Evolutionary conservation across 257 asterid species (phyloP).

Genomic region (Plantago elongata): DNA sequence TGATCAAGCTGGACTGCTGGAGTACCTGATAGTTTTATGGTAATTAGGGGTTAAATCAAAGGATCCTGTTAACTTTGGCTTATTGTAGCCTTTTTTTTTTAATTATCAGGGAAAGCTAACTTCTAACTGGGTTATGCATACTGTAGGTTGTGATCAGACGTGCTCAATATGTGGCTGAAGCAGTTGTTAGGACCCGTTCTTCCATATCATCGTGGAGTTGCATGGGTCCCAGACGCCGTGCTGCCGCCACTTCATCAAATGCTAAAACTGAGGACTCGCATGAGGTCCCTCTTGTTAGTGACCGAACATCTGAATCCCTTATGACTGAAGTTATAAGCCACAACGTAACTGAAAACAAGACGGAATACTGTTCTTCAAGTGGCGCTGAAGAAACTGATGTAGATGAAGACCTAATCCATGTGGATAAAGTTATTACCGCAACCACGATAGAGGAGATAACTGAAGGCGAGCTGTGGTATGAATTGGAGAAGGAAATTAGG

Average conservation of each 20-base stretch:
- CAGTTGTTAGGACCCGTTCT: conserved; percentile 70
- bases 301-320: conserved; percentile 40
- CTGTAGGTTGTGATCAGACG: conserved; percentile 78
- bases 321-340: conserved; percentile 31
- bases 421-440: conserved; percentile 34
- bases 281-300: conserved; percentile 44
- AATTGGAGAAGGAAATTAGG: conserved; percentile 71
- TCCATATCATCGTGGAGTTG: conserved; percentile 81
- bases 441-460: conserved; percentile 52
- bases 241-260: conserved; percentile 33
- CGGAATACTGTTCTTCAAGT: conserved; percentile 47
- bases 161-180: conserved; percentile 90
- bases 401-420: conserved; percentile 48
- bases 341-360: conserved; percentile 27
- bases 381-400: conserved; percentile 60
- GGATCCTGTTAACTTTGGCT: too few relatives aligned
- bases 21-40: too few relatives aligned
- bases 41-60: too few relatives aligned
- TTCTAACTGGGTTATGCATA: neutral
- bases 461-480: conserved; percentile 81
- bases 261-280: conserved; percentile 40
- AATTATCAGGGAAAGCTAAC: conserved; percentile 11
- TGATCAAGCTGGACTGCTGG: too few relatives aligned
- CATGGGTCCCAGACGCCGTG: conserved; percentile 85
- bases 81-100: too few relatives aligned